Evolutionary conservation across 106 monocot genomes (phyloP), one percentile per base, ranked within the genome.

Genomic region (Agapanthus africanus): DNA sequence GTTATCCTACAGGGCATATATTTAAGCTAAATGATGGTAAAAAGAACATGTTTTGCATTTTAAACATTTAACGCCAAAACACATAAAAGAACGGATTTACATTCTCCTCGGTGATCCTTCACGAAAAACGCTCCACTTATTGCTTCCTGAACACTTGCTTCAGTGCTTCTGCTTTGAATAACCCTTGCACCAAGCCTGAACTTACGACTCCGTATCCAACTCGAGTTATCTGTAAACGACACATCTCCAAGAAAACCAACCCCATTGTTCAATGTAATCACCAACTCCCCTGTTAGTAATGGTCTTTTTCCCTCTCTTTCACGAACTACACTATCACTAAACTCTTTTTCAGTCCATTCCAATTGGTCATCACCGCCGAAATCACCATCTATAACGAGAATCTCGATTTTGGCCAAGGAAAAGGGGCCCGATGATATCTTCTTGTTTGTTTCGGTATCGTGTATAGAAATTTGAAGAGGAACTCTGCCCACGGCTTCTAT

Each of bases 41-140:
- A n/a, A n/a, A n/a, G n/a, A n/a, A n/a, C n/a, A n/a, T n/a, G n/a
- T n/a, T n/a, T n/a, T n/a, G n/a, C n/a, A n/a, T n/a, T n/a, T n/a
- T n/a, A n/a, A n/a, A n/a, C n/a, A n/a, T n/a, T n/a, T n/a, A n/a
- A n/a, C n/a, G n/a, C n/a, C n/a, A n/a, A n/a, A n/a, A n/a, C n/a
- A n/a, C n/a, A n/a, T n/a, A n/a, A n/a, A n/a, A n/a, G n/a, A n/a
- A n/a, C n/a, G n/a, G n/a, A 57, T 88, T 82, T 90, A 90, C 90
- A 80, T 80, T 90, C 90, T 51, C 94, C 94, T 44, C 90, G 84
- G 66, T 94, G 94, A 81, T 94, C 94, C 69, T 90, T 94, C 36
- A 94, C 90, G 25, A 78, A 47, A 76, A 94, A 94, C 39, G 94
- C 61, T 57, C 68, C 78, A 59, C 84, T 87, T 44, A 80, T 61